A percentile compares a stretch with the other conserved stretches of the same genome.
These are phyloP conservation scores for Citeromyces siamensis DNA, from an alignment of 1,139 yeast species.

Conservation along the genomic window DNA sequence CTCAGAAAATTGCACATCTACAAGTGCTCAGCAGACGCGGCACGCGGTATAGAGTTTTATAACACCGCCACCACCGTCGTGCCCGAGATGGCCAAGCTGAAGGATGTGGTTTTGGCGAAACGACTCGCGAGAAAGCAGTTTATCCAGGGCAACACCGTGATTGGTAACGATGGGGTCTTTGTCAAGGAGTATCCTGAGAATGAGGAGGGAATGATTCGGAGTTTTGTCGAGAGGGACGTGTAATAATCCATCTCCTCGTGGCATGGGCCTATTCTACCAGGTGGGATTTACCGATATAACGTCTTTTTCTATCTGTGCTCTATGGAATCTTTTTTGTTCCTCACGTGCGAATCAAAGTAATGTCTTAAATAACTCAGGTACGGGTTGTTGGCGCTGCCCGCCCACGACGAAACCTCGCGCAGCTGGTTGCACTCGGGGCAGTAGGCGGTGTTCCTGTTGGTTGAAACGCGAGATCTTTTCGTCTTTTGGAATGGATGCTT, in stretches of 20 bases:
- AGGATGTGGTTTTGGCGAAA: constrained; percentile 57
- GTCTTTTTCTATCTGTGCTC: no score
- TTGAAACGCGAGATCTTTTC: constrained; percentile 2
- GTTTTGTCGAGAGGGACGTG: constrained; percentile 53
- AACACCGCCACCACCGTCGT: constrained; percentile 55
- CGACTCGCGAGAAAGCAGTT: constrained; percentile 77
- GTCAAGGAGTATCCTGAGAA: constrained; percentile 65
- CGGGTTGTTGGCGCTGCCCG: constrained; percentile 4
- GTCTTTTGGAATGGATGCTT: constrained; percentile 5
- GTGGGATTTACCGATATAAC: no score
- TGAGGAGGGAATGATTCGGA: constrained; percentile 67
- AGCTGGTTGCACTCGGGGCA: constrained; percentile 4
- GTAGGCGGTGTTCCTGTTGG: constrained; percentile 4
- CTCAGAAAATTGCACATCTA: constrained; percentile 61
- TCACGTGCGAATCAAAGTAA: not conserved
- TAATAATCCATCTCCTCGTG: no score
- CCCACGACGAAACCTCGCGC: constrained; percentile 5
- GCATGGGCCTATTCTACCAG: no score
- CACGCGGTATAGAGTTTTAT: constrained; percentile 51
- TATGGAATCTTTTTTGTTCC: not conserved
- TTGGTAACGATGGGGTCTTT: constrained; percentile 28
- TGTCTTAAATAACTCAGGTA: constrained; percentile 5
- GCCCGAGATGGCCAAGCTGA: constrained; percentile 45
- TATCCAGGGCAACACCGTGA: constrained; percentile 65
- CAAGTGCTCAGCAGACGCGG: constrained; percentile 67